Percentiles rank a stretch among this genome's conserved stretches.
These are phyloP conservation scores for Termitomyces sp. DNA, from an alignment of 768 basidiomycete species.

Conservation along the genomic window DNA sequence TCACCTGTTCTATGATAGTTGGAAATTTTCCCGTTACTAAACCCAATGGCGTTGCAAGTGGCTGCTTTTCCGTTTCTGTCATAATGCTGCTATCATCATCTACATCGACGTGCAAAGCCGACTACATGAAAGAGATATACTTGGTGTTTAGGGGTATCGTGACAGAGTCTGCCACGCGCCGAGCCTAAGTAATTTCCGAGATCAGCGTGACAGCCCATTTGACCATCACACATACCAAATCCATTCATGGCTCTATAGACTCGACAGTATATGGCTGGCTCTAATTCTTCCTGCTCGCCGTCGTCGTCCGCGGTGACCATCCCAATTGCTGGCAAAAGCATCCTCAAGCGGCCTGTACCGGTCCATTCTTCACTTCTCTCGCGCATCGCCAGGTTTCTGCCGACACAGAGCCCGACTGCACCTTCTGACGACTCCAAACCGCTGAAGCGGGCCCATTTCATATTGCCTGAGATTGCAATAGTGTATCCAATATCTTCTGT, in stretches of 20 bases:
- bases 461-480: constrained; percentile 78
- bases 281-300: constrained; percentile 53
- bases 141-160: not conserved
- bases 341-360: constrained; percentile 73
- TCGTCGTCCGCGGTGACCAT: constrained; percentile 82
- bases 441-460: constrained; percentile 87
- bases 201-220: constrained; percentile 1
- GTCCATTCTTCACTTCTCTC: constrained; percentile 65
- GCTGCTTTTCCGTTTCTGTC: too few species aligned
- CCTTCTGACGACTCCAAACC: constrained; percentile 48
- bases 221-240: constrained; percentile 8
- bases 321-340: constrained; percentile 74
- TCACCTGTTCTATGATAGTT: too few species aligned
- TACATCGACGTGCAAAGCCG: too few species aligned
- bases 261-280: constrained; percentile 18
- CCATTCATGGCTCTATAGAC: constrained; percentile 13
- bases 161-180: constrained; percentile 1
- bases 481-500: constrained; percentile 87
- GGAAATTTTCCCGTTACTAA: too few species aligned
- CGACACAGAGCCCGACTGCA: constrained; percentile 40
- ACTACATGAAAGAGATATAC: too few species aligned
- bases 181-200: not conserved
- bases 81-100: too few species aligned
- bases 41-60: too few species aligned
- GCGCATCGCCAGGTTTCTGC: constrained; percentile 70